phyloP scores from a whole-genome alignment of 1,284 basidiomycete species.

The Fomitiporia mediterranea region DNA sequence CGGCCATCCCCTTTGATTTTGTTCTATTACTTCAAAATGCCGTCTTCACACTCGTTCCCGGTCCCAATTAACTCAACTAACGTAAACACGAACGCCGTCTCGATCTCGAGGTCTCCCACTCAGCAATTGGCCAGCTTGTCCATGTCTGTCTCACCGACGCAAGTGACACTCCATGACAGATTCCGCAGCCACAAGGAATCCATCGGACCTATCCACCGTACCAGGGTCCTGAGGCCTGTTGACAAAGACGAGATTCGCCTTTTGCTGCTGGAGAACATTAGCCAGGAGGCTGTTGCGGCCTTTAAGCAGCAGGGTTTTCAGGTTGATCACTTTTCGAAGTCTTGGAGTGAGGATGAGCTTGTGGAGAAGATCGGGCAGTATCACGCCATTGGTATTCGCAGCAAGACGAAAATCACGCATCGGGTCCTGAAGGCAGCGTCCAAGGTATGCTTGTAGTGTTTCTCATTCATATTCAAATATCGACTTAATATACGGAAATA shows the following conservation, averaged over 20 bases:
- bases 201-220: conserved; percentile 40
- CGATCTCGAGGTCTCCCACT: conserved; percentile 37
- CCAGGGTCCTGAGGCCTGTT: conserved; percentile 69
- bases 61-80: not conserved
- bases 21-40: conserved; percentile 13
- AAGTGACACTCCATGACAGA: conserved; percentile 43
- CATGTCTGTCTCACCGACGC: conserved; percentile 45
- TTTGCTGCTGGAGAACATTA: conserved; percentile 94
- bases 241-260: conserved; percentile 75
- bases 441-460: conserved; percentile 47
- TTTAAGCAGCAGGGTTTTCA: conserved; percentile 87
- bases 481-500: conserved; percentile 31
- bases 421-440: conserved; percentile 83
- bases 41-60: conserved; percentile 4
- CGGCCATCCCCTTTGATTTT: not conserved
- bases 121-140: conserved; percentile 30
- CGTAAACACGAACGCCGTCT: conserved; percentile 29
- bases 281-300: conserved; percentile 79
- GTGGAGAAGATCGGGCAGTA: conserved; percentile 83
- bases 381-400: conserved; percentile 94
- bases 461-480: conserved; percentile 8
- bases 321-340: conserved; percentile 87
- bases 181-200: conserved; percentile 35
- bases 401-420: conserved; percentile 95
- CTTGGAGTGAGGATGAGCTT: conserved; percentile 91